phyloP scores from a whole-genome alignment of 2,329 filamentous ascomycete species.

The Cephalotrichum gorgonifer region DNA sequence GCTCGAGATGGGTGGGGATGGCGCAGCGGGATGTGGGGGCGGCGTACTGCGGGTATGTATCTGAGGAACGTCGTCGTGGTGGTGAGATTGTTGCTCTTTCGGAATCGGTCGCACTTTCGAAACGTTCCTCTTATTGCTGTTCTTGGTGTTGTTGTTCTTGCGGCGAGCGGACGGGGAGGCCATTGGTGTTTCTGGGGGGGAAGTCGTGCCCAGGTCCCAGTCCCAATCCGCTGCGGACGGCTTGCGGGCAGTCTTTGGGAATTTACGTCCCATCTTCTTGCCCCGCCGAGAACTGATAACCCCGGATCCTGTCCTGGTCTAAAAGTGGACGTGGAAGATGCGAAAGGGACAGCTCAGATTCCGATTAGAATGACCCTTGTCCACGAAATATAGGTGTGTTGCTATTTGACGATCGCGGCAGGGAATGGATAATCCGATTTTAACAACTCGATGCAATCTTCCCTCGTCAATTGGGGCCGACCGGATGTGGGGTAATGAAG shows the following conservation, averaged over 20 bases:
- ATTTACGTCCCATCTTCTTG: slow-evolving; percentile 2
- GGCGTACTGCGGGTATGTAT: not conserved
- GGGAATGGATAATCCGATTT: not conserved
- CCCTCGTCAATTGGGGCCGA: not conserved
- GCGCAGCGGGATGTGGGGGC: not conserved
- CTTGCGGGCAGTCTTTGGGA: slow-evolving; percentile 1
- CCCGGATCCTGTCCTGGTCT: not conserved
- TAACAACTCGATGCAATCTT: not conserved
- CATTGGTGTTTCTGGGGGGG: slow-evolving; percentile 6
- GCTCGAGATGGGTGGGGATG: not conserved
- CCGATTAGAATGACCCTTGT: too few relatives aligned
- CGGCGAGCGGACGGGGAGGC: slow-evolving; percentile 1
- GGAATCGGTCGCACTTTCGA: not conserved
- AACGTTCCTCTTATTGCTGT: not conserved
- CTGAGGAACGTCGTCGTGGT: not conserved
- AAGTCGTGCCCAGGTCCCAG: slow-evolving; percentile 1
- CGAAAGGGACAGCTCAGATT: not conserved
- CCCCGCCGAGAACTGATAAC: not conserved
- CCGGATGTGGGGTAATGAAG: slow-evolving; percentile 2
- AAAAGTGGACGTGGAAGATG: not conserved
- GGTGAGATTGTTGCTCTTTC: not conserved
- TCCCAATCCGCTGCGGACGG: not conserved
- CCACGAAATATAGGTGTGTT: too few relatives aligned
- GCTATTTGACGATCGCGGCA: too few relatives aligned
- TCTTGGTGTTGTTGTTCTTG: not conserved